A percentile compares a stretch with the other conserved stretches of the same genome.
Conservation (phyloP, 176 grass and related monocot genomes). For the Musa schizocarpa region DNA sequence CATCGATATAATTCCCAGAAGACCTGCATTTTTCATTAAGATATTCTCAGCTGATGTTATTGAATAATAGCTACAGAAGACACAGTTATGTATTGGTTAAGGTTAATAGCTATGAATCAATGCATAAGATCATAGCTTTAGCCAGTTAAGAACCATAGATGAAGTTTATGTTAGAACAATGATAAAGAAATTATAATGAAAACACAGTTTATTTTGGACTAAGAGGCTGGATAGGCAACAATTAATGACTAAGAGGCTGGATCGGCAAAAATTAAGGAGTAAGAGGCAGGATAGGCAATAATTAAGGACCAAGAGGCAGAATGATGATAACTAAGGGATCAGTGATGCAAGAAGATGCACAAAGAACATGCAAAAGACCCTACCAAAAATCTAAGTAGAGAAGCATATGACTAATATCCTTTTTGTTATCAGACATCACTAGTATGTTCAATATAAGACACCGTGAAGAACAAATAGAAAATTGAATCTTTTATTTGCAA, state of each 20-base stretch:
- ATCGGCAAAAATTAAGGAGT: no score
- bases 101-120: background rate
- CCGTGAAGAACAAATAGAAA: background rate
- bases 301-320: background rate
- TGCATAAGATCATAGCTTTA: background rate
- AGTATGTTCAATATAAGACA: background rate
- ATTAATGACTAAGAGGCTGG: no score
- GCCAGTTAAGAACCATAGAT: no score
- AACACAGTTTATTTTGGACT: no score
- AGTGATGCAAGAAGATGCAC: background rate
- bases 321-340: background rate
- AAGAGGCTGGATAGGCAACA: no score
- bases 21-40: constrained; percentile 33
- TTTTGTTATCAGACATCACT: background rate
- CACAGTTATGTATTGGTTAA: background rate
- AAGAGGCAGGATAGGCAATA: background rate
- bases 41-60: background rate
- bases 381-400: background rate
- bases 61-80: background rate
- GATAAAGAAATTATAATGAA: no score
- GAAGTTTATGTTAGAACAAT: no score
- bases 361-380: background rate
- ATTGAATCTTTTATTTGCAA: background rate
- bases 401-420: background rate
- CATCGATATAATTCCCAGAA: constrained; percentile 57